Evolutionary conservation across 495 filamentous ascomycete genomes (phyloP).

Genomic region (Penicillium dipodomyicola): DNA sequence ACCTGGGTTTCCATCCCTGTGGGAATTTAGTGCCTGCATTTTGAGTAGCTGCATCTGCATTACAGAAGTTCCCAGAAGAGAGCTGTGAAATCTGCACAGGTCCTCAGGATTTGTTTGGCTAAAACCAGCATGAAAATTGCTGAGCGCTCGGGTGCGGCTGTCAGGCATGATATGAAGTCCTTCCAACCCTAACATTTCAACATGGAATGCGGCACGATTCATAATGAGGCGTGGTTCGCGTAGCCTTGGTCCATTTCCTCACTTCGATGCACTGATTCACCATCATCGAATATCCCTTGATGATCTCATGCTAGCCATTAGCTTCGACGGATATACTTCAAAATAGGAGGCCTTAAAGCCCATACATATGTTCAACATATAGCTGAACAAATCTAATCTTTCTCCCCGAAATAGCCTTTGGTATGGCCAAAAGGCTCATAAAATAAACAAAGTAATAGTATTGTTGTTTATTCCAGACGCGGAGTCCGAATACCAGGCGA

Average conservation of each 20-base stretch:
- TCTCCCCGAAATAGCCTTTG: not conserved
- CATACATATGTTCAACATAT: not conserved
- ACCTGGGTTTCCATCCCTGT: not conserved
- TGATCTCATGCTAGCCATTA: not conserved
- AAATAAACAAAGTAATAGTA: not conserved
- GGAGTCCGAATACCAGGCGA: slow-evolving; percentile 5
- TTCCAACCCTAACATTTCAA: not conserved
- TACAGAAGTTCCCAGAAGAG: not conserved
- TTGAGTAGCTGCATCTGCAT: not conserved
- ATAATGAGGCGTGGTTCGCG: not conserved
- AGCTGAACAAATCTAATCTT: not conserved
- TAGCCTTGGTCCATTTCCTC: not conserved
- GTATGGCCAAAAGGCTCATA: not conserved
- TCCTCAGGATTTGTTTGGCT: not conserved
- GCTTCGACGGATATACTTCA: not conserved
- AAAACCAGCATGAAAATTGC: not conserved
- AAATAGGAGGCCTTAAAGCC: not conserved
- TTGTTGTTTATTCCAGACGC: not conserved
- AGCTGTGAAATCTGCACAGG: not conserved
- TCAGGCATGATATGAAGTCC: not conserved
- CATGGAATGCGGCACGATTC: slow-evolving; percentile 9
- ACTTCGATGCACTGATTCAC: not conserved
- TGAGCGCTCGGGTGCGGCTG: not conserved
- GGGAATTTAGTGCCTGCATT: not conserved
- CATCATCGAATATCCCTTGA: slow-evolving; percentile 11